phyloP scores from a whole-genome alignment of 2,329 filamentous ascomycete genomes.

The Cladosporium sp. region DNA sequence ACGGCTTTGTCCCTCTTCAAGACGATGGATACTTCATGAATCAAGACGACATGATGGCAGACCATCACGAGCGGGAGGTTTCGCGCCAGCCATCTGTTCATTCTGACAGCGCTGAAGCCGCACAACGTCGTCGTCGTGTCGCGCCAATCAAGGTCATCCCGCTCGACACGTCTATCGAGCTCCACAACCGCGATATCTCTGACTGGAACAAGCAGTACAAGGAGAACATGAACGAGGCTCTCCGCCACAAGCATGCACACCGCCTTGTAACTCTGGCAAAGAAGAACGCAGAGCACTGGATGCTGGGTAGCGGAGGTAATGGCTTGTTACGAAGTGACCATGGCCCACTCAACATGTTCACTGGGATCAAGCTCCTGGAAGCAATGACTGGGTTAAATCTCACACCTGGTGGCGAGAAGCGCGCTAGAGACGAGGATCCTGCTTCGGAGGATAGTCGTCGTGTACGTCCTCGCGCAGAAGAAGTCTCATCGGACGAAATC shows the following conservation, averaged over 20 bases:
- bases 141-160: constrained; percentile 43
- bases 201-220: constrained; percentile 62
- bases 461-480: constrained; percentile 37
- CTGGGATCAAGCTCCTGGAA: constrained; percentile 57
- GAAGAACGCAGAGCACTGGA: constrained; percentile 64
- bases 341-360: constrained; percentile 61
- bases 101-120: constrained; percentile 42
- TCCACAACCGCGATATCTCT: constrained; percentile 59
- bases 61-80: constrained; percentile 26
- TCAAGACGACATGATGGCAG: constrained; percentile 30
- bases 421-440: constrained; percentile 29
- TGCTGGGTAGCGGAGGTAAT: constrained; percentile 57
- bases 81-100: constrained; percentile 22
- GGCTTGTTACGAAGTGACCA: constrained; percentile 49
- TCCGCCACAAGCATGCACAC: constrained; percentile 45
- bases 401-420: constrained; percentile 31
- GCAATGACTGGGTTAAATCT: constrained; percentile 46
- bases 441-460: constrained; percentile 33
- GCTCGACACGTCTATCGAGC: constrained; percentile 53
- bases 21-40: constrained; percentile 26
- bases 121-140: constrained; percentile 42
- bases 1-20: constrained; percentile 36
- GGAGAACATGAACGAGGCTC: constrained; percentile 59
- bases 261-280: constrained; percentile 54
- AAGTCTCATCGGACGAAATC: constrained; percentile 29